phyloP scores from a whole-genome alignment of 306 rosid species.

The Abrus pulchellus region DNA sequence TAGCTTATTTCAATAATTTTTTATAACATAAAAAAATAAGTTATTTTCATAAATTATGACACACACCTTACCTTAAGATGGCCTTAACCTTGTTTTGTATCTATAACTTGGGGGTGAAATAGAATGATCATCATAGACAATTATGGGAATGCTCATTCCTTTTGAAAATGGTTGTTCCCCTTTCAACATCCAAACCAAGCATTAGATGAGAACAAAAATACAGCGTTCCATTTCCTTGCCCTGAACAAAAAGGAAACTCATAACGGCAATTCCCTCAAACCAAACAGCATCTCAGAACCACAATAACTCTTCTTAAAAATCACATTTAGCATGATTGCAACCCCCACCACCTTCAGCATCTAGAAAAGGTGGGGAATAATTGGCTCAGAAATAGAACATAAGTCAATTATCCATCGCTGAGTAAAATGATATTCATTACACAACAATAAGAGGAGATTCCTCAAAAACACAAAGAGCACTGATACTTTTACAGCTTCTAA shows the following conservation, averaged over 20 bases:
- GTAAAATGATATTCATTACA: conserved; percentile 45
- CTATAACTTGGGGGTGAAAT: background rate
- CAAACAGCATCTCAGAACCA: conserved; percentile 7
- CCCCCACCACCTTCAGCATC: background rate
- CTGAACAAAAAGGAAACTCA: background rate
- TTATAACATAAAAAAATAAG: no score
- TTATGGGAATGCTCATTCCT: background rate
- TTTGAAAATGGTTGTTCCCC: background rate
- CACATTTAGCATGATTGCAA: background rate
- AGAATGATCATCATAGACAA: background rate
- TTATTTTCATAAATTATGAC: no score
- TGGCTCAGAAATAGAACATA: conserved; percentile 8
- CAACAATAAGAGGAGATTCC: conserved; percentile 27
- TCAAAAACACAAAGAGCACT: conserved; percentile 22
- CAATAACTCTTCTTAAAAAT: background rate
- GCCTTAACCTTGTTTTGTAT: no score
- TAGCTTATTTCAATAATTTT: no score
- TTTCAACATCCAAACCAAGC: conserved; percentile 4
- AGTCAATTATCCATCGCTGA: conserved; percentile 16
- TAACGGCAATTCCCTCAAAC: conserved; percentile 1
- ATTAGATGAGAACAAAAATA: conserved; percentile 16
- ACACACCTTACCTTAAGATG: no score
- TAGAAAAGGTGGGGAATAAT: background rate
- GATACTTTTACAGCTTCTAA: conserved; percentile 29
- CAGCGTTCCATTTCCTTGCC: background rate